A percentile compares a stretch with the other conserved stretches of the same genome.
Conservation (phyloP, 1,139 yeast genomes). For the Diutina catenulata region DNA sequence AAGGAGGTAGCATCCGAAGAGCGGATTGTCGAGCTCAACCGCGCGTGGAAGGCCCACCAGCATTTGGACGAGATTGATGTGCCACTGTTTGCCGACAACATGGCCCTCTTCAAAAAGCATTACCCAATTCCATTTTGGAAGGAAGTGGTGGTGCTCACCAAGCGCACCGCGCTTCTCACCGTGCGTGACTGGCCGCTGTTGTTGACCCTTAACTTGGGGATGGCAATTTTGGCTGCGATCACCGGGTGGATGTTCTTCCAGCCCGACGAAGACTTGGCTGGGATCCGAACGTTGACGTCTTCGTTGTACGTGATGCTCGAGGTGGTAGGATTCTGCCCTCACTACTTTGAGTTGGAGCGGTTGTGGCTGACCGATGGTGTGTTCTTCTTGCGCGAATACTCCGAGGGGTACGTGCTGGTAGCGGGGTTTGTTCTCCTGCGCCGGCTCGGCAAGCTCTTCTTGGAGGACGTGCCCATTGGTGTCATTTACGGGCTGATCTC, state of each 20-base stretch:
- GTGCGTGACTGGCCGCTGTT: background rate
- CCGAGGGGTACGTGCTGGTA: slow-evolving; percentile 1
- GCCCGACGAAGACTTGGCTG: slow-evolving; percentile 2
- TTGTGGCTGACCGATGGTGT: slow-evolving; percentile 2
- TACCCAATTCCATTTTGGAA: slow-evolving; percentile 18
- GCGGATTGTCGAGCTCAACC: slow-evolving; percentile 35
- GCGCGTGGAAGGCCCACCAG: slow-evolving; percentile 33
- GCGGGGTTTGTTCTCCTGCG: slow-evolving; percentile 3
- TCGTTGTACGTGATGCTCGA: slow-evolving; percentile 2
- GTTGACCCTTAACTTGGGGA: background rate
- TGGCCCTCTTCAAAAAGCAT: slow-evolving; percentile 14
- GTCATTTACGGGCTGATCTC: slow-evolving; percentile 1
- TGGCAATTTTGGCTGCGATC: slow-evolving; percentile 1
- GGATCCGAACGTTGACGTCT: background rate
- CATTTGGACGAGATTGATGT: slow-evolving; percentile 6
- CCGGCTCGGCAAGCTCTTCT: background rate
- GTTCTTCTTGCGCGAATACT: slow-evolving; percentile 1
- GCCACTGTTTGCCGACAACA: slow-evolving; percentile 14
- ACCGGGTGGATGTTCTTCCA: slow-evolving; percentile 4
- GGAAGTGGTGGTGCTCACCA: slow-evolving; percentile 45
- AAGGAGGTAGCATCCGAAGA: slow-evolving; percentile 29
- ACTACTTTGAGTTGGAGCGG: slow-evolving; percentile 1
- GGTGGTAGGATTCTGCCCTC: slow-evolving; percentile 3
- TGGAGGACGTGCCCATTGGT: slow-evolving; percentile 3
- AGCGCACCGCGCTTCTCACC: slow-evolving; percentile 8